phyloP scores from a whole-genome alignment of 345 rosid species.

The Lepidium didymum region DNA sequence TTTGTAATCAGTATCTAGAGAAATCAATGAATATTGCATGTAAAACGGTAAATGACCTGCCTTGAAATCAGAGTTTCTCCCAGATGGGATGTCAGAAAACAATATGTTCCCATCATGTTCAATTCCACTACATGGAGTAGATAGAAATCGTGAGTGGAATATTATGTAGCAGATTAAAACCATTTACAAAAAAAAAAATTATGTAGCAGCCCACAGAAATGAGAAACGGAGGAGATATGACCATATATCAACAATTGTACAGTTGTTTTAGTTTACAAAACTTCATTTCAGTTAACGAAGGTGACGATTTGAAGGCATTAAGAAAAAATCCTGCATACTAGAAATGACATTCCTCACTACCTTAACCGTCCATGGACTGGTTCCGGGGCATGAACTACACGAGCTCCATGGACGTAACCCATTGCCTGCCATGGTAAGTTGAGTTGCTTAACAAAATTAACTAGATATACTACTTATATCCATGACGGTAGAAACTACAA shows the following conservation, averaged over 20 bases:
- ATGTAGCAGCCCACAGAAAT: constrained; percentile 1
- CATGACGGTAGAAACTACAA: background rate
- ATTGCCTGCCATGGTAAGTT: constrained; percentile 54
- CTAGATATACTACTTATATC: background rate
- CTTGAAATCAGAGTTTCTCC: constrained; percentile 80
- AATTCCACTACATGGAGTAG: constrained; percentile 54
- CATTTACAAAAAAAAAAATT: no score
- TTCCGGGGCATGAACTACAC: constrained; percentile 75
- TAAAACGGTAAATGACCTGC: constrained; percentile 32
- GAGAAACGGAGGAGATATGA: background rate
- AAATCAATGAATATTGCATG: background rate
- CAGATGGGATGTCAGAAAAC: constrained; percentile 72
- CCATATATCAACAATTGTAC: background rate
- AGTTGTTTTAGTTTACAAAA: background rate
- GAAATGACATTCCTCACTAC: constrained; percentile 34
- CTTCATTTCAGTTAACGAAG: background rate
- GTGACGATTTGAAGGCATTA: background rate
- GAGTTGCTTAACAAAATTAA: background rate
- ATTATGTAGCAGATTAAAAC: constrained; percentile 13
- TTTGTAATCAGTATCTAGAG: background rate
- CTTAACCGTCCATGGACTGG: constrained; percentile 97
- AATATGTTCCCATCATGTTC: constrained; percentile 70
- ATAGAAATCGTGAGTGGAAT: constrained; percentile 3
- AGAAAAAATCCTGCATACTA: background rate
- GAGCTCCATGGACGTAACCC: constrained; percentile 88